Base-by-base conservation (phyloP, 2,329 filamentous ascomycete genomes). In the Colletotrichum graminicola region DNA sequence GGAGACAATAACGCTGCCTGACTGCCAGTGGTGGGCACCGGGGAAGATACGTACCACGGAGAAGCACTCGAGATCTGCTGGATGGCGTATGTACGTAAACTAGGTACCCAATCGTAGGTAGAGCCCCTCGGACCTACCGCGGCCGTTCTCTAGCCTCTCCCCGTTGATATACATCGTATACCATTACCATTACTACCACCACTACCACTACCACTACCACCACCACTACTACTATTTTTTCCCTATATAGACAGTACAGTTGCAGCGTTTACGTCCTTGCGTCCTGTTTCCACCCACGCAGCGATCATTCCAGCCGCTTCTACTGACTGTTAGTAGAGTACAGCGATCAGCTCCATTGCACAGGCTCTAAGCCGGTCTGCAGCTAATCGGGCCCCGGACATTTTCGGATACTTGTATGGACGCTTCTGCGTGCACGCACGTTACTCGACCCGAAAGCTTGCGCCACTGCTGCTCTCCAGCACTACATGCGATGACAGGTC, bases 81-180 rank as follows among this genome's bases (percentile, higher is more conserved):
- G 45, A 29, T 51, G 45, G 59, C 59, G 59, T 62, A 34, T 41
- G 16, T 39, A 39, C 36, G 32, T 34, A 39, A 14, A 39, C 12
- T 39, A 39, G 12, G 36, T 39, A 39, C 36, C 11, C 2, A 36
- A 11, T 36, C 34, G 34, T 36, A 39, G 59, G 32, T 34, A 62
- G 45, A 18, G 45, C 16, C 45, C 56, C 32, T 70, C 63, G 63
- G 67, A 43, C 63, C 67, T 70, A 70, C 67, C 49, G 63, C 67
- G 63, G 67, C 21, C 67, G 61, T 61, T 66, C 47, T 70, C n/a
- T 55, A 21, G 16, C 39, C 45, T 60, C 29, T 39, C n/a, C 32
- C 34, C 59, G 32, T 29, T 18, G 32, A 29, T 45, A 23, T 32
- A 36, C 21, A 60, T 36, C 34, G 34, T 36, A 36, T 36, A 47